These are phyloP conservation scores for Cercospora zeae-maydis DNA, from an alignment of 2,329 filamentous ascomycete genomes.

Conservation along the genomic window DNA sequence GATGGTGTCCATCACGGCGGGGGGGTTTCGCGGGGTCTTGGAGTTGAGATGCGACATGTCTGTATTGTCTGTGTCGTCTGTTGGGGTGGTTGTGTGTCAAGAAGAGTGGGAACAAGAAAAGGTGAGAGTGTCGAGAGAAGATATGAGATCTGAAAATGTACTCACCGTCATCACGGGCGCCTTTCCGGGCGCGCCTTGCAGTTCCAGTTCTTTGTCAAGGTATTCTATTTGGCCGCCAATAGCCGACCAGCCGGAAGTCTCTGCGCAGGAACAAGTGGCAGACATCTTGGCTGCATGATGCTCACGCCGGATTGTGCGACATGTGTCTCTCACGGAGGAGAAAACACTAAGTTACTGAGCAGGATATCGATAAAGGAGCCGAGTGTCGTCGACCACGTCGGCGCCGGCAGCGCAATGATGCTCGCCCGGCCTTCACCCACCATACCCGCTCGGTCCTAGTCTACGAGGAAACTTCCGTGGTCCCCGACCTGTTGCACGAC, in stretches of 20 bases:
- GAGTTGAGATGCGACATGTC: slow-evolving; percentile 39
- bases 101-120: slow-evolving; percentile 1
- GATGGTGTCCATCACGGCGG: slow-evolving; percentile 61
- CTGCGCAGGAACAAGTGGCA: neutral
- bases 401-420: neutral
- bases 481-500: neutral
- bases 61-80: slow-evolving; percentile 10
- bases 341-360: neutral
- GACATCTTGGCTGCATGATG: neutral
- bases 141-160: neutral
- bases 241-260: slow-evolving; percentile 10
- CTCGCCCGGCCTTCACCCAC: neutral
- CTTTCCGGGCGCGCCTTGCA: slow-evolving; percentile 11
- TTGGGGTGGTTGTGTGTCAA: neutral
- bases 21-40: slow-evolving; percentile 49
- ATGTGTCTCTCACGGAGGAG: neutral
- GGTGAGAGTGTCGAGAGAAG: neutral
- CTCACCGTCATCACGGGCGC: neutral
- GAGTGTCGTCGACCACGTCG: neutral
- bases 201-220: neutral
- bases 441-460: slow-evolving; percentile 10
- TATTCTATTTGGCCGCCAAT: slow-evolving; percentile 9
- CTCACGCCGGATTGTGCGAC: neutral
- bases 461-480: neutral
- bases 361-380: neutral